Conservation (phyloP, 1,284 basidiomycete species). For the Psilocybe mexicana region DNA sequence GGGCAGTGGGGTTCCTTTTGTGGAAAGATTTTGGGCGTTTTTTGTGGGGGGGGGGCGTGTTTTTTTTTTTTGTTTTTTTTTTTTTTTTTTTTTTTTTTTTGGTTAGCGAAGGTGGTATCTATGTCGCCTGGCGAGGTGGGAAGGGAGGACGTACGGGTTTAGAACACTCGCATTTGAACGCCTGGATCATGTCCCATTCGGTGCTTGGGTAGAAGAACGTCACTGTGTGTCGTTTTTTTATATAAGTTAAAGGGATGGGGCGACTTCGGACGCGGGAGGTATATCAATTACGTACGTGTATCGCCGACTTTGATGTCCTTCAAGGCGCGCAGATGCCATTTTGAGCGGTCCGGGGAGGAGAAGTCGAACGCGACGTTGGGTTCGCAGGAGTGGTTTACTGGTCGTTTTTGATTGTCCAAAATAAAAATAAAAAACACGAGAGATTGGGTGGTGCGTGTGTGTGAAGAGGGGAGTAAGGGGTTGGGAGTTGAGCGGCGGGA, state of each 20-base stretch:
- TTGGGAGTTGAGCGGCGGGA: neutral
- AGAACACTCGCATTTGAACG: constrained; percentile 59
- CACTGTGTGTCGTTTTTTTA: constrained; percentile 30
- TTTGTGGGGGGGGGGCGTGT: no score
- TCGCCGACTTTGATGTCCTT: constrained; percentile 43
- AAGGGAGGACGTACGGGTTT: constrained; percentile 31
- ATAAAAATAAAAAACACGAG: no score
- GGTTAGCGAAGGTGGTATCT: no score
- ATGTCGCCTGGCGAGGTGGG: no score
- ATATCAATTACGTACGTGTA: constrained; percentile 34
- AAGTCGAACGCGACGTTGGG: constrained; percentile 61
- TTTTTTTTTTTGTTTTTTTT: no score
- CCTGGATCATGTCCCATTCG: constrained; percentile 72
- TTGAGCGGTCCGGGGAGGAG: constrained; percentile 34
- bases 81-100: no score
- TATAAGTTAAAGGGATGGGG: no score
- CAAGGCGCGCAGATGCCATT: constrained; percentile 42
- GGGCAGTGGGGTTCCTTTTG: no score
- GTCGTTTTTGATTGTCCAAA: neutral
- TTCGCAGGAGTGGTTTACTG: constrained; percentile 67
- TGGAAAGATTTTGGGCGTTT: no score
- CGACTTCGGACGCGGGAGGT: no score
- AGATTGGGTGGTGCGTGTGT: no score
- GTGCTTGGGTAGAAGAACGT: constrained; percentile 71
- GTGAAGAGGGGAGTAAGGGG: no score